These are phyloP conservation scores for Gaertneriomyces sp. DNA, from an alignment of 192 early-diverging fungal species.

Conservation along the genomic window DNA sequence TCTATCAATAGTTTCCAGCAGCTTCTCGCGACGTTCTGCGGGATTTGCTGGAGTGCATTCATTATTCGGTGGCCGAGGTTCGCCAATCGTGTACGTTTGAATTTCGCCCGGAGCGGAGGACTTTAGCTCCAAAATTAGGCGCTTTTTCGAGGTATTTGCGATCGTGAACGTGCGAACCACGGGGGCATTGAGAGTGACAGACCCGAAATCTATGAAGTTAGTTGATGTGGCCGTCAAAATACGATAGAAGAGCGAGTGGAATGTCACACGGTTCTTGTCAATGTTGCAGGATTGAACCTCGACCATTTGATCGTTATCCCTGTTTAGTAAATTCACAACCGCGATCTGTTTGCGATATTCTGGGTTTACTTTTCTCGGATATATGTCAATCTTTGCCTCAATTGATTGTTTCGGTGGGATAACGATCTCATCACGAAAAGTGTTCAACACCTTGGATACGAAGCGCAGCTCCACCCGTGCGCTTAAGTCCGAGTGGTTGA, in stretches of 20 bases:
- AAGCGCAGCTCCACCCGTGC: slow-evolving; percentile 82
- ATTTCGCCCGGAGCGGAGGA: slow-evolving; percentile 50
- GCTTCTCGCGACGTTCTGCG: slow-evolving; percentile 39
- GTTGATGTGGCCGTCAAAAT: slow-evolving; percentile 79
- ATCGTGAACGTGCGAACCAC: slow-evolving; percentile 75
- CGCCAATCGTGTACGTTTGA: slow-evolving; percentile 32
- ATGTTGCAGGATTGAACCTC: slow-evolving; percentile 92
- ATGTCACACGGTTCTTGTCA: slow-evolving; percentile 94
- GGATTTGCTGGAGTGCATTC: slow-evolving; percentile 16
- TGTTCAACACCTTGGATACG: slow-evolving; percentile 89
- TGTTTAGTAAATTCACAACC: slow-evolving; percentile 83
- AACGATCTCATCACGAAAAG: slow-evolving; percentile 62
- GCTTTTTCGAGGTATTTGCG: slow-evolving; percentile 72
- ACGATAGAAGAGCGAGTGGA: slow-evolving; percentile 94
- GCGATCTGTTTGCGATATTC: slow-evolving; percentile 97
- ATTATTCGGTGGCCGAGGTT: slow-evolving; percentile 12
- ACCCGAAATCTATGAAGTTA: slow-evolving; percentile 95
- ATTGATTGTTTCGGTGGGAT: slow-evolving; percentile 76
- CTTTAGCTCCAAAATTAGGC: slow-evolving; percentile 40
- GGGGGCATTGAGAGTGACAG: slow-evolving; percentile 77
- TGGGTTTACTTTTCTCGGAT: slow-evolving; percentile 95
- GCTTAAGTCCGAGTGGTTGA: slow-evolving; percentile 81
- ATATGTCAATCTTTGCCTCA: slow-evolving; percentile 87
- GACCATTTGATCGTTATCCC: slow-evolving; percentile 84
- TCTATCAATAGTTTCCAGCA: slow-evolving; percentile 47